These are phyloP conservation scores for Yamadazyma atlantica DNA, from an alignment of 1,139 yeast genomes.

Conservation along the genomic window DNA sequence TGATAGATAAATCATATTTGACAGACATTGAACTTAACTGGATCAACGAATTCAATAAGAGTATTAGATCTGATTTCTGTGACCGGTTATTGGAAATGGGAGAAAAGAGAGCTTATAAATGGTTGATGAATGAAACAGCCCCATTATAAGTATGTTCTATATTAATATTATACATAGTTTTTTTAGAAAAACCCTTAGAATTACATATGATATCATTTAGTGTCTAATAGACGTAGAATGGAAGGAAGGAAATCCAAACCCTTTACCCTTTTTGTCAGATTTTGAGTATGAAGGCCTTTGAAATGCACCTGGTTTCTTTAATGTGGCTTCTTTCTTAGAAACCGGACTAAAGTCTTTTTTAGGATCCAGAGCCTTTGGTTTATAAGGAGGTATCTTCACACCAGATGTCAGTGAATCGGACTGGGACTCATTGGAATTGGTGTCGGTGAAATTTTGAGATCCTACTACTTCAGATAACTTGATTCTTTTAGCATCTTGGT, in stretches of 20 bases:
- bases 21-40: slow-evolving; percentile 44
- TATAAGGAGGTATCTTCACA: slow-evolving; percentile 1
- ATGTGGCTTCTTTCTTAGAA: slow-evolving; percentile 20
- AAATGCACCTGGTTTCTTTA: slow-evolving; percentile 56
- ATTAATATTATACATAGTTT: slow-evolving; percentile 1
- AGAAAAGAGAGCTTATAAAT: slow-evolving; percentile 35
- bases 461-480: slow-evolving; percentile 5
- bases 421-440: no score
- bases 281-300: slow-evolving; percentile 29
- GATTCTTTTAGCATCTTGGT: slow-evolving; percentile 6
- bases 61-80: slow-evolving; percentile 37
- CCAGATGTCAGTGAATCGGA: no score
- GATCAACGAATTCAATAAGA: slow-evolving; percentile 49
- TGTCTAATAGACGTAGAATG: slow-evolving; percentile 26
- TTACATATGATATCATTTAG: slow-evolving; percentile 5
- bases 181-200: no score
- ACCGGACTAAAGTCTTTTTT: slow-evolving; percentile 2
- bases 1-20: slow-evolving; percentile 42
- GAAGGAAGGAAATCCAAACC: slow-evolving; percentile 27
- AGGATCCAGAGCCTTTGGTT: not conserved
- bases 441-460: not conserved
- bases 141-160: slow-evolving; percentile 20
- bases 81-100: slow-evolving; percentile 37
- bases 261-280: slow-evolving; percentile 20
- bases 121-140: slow-evolving; percentile 40